phyloP scores from a whole-genome alignment of 352 stramenopile genomes.

The Globisporangium perplexum region DNA sequence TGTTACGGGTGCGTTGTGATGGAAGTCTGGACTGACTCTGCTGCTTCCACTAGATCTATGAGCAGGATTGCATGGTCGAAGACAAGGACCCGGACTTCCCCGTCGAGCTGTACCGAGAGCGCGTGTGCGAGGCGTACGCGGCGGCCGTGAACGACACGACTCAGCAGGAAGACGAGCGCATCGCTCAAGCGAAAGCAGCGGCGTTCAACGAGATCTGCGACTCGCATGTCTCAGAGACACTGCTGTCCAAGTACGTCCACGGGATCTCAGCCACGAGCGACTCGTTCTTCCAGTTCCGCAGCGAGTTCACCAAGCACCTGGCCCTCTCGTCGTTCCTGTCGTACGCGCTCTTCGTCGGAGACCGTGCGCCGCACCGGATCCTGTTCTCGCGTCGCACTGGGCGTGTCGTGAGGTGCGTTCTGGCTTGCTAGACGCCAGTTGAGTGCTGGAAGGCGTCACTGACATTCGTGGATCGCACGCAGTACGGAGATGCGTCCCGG shows the following conservation, averaged over 20 bases:
- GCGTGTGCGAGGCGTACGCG: conserved; percentile 65
- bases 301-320: conserved; percentile 83
- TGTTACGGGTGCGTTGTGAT: not conserved
- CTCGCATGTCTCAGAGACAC: conserved; percentile 72
- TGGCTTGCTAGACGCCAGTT: not conserved
- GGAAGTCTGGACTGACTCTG: not conserved
- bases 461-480: too few species aligned
- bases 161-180: conserved; percentile 58
- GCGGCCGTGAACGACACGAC: conserved; percentile 22
- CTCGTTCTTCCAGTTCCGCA: conserved; percentile 83
- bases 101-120: conserved; percentile 72
- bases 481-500: conserved; percentile 79
- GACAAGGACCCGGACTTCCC: conserved; percentile 74
- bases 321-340: conserved; percentile 83
- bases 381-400: conserved; percentile 78
- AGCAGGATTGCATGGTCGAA: conserved; percentile 61
- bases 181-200: conserved; percentile 51
- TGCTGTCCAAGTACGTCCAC: conserved; percentile 84
- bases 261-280: conserved; percentile 66
- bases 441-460: too few species aligned
- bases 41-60: conserved; percentile 44
- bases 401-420: conserved; percentile 49
- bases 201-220: conserved; percentile 82
- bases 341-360: conserved; percentile 80
- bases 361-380: conserved; percentile 79